phyloP scores from a whole-genome alignment of 768 basidiomycete genomes.

The Psilocybe cubensis region DNA sequence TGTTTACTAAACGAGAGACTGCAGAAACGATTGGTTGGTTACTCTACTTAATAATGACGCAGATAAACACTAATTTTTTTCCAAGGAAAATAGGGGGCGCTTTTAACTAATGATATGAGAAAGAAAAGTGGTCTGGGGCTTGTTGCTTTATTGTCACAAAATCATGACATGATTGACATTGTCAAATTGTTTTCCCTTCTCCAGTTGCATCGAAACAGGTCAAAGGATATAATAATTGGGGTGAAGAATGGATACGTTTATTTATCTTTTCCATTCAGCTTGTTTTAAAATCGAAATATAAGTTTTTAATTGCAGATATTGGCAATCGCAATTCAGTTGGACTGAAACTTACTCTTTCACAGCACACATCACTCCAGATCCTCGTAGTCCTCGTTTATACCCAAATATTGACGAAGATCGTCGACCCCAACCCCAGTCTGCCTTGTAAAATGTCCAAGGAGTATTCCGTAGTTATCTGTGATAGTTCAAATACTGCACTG shows the following conservation, averaged over 20 bases:
- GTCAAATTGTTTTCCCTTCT: constrained; percentile 28
- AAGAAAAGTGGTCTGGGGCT: constrained; percentile 27
- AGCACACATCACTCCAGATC: constrained; percentile 54
- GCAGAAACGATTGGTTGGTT: constrained; percentile 24
- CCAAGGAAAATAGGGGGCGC: constrained; percentile 18
- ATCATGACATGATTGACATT: constrained; percentile 23
- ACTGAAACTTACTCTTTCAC: constrained; percentile 5
- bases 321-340: constrained; percentile 17
- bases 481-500: constrained; percentile 3
- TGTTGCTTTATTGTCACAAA: constrained; percentile 22
- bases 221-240: constrained; percentile 23
- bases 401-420: constrained; percentile 70
- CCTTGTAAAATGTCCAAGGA: constrained; percentile 67
- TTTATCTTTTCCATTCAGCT: background rate
- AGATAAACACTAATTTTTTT: background rate
- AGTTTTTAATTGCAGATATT: constrained; percentile 17
- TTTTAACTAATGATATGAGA: constrained; percentile 23
- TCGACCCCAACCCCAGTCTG: constrained; percentile 59
- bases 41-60: background rate
- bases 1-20: constrained; percentile 23
- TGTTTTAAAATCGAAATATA: background rate
- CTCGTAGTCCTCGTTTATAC: constrained; percentile 75
- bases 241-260: constrained; percentile 23
- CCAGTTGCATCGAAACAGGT: constrained; percentile 17
- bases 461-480: constrained; percentile 71